Evolutionary conservation across 345 rosid species (phyloP), one percentile per base, ranked within the genome.

Genomic region (Excoecaria cochinchinensis): DNA sequence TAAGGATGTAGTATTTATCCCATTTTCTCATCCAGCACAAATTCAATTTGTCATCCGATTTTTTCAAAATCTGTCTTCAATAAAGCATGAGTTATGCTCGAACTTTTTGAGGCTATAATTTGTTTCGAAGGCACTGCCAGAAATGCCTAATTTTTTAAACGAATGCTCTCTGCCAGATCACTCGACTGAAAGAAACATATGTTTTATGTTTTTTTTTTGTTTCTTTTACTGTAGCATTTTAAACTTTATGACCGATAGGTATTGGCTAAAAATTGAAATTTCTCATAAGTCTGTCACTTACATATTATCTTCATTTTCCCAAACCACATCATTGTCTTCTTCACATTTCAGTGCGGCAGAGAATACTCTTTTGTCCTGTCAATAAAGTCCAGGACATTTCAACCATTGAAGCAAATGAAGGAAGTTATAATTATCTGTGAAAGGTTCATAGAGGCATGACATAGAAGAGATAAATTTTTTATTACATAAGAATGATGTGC

Each of bases 291-390:
- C 12, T 10, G 50, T 48, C 14, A 47, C 65, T 82, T 79, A 89
- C 95, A 90, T 68, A 48, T 76, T 74, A 75, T 80, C 78, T 79
- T 81, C 82, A 60, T 79, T 71, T 47, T 75, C 56, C 46, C 71
- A 77, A 42, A 55, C 44, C 61, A 73, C 71, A 69, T 72, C 59
- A 71, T 75, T 69, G 70, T 83, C 84, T 75, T 82, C 86, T 80
- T 84, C 71, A 73, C 50, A 40, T 64, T 81, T 83, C 79, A 85
- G 80, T 69, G 80, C 72, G 4, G 86, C 80, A 57, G 85, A 77
- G 73, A 89, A 82, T 66, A 77, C 83, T 71, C 77, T 83, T 82
- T 83, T 85, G 50, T 93, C 93, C 97, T 90, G 89, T 25, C 55
- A 78, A 48, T 40, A 74, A 75, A 72, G 67, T 38, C 31, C 69